A percentile compares a stretch with the other conserved stretches of the same genome.
phyloP scores from a whole-genome alignment of 2,329 filamentous ascomycete species.

The Trichoderma sp. region DNA sequence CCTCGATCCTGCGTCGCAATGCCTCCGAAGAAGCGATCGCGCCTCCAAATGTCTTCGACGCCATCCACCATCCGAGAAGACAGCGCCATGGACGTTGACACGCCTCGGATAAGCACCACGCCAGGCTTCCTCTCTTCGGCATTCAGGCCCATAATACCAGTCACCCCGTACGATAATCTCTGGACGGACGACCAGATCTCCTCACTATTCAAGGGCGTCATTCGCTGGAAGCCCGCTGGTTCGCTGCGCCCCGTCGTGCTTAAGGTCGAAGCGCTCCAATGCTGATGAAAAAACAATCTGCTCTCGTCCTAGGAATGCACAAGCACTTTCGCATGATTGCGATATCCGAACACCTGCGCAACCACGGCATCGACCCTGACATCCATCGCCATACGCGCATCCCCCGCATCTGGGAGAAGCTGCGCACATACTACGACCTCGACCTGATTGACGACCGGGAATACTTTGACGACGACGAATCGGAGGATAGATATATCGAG shows the following conservation, averaged over 20 bases:
- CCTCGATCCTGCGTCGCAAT: slow-evolving; percentile 40
- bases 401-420: slow-evolving; percentile 86
- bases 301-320: slow-evolving; percentile 62
- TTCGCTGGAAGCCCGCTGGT: slow-evolving; percentile 96
- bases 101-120: slow-evolving; percentile 53
- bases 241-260: slow-evolving; percentile 20
- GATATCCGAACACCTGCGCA: slow-evolving; percentile 74
- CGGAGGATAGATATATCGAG: slow-evolving; percentile 60
- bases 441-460: slow-evolving; percentile 82
- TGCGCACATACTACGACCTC: slow-evolving; percentile 79
- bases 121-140: slow-evolving; percentile 27
- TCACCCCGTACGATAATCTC: slow-evolving; percentile 52
- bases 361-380: slow-evolving; percentile 73
- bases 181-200: slow-evolving; percentile 98
- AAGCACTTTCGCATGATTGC: slow-evolving; percentile 91
- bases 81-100: slow-evolving; percentile 60
- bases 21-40: slow-evolving; percentile 69
- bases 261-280: neutral
- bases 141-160: slow-evolving; percentile 24
- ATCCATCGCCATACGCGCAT: slow-evolving; percentile 77
- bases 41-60: slow-evolving; percentile 56
- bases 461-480: slow-evolving; percentile 58
- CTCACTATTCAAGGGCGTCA: slow-evolving; percentile 86
- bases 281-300: neutral
- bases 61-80: slow-evolving; percentile 52